Percentiles rank a stretch among this genome's conserved stretches.
These are phyloP conservation scores for Scortechinia acanthostroma DNA, from an alignment of 2,329 filamentous ascomycete genomes.

Conservation along the genomic window DNA sequence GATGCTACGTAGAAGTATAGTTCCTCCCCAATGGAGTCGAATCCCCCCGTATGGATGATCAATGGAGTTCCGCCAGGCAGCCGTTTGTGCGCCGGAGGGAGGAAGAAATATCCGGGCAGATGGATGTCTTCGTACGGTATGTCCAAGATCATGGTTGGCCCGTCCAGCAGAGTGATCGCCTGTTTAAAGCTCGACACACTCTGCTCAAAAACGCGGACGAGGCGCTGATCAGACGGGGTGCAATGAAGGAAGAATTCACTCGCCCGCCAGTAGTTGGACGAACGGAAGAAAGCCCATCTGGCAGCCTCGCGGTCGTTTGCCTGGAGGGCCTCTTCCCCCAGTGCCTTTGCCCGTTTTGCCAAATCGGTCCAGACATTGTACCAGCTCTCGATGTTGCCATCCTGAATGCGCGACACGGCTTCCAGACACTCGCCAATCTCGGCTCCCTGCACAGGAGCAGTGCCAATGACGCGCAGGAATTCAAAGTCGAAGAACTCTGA, in stretches of 20 bases:
- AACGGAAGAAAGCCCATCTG: constrained; percentile 24
- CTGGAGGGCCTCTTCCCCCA: constrained; percentile 20
- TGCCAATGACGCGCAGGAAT: constrained; percentile 26
- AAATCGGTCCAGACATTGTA: constrained; percentile 19
- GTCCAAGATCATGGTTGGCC: constrained; percentile 14
- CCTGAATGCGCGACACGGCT: constrained; percentile 23
- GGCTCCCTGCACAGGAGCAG: constrained; percentile 19
- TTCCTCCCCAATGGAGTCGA: constrained; percentile 28
- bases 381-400: constrained; percentile 28
- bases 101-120: constrained; percentile 25
- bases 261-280: constrained; percentile 11
- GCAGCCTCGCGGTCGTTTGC: constrained; percentile 19
- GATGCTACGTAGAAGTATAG: constrained; percentile 21
- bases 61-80: constrained; percentile 15
- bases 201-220: constrained; percentile 14
- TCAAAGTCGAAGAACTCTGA: constrained; percentile 32
- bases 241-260: constrained; percentile 4
- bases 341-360: constrained; percentile 17
- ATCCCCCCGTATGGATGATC: constrained; percentile 22
- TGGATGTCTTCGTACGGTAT: constrained; percentile 26
- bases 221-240: constrained; percentile 10
- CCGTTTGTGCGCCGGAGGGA: constrained; percentile 14
- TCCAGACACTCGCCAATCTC: constrained; percentile 30
- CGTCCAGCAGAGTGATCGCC: constrained; percentile 16
- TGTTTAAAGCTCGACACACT: constrained; percentile 13